Percentiles rank a stretch among this genome's conserved stretches.
Conservation (phyloP, 2,329 filamentous ascomycete species). For the Pyrenophora tritici-repentis region DNA sequence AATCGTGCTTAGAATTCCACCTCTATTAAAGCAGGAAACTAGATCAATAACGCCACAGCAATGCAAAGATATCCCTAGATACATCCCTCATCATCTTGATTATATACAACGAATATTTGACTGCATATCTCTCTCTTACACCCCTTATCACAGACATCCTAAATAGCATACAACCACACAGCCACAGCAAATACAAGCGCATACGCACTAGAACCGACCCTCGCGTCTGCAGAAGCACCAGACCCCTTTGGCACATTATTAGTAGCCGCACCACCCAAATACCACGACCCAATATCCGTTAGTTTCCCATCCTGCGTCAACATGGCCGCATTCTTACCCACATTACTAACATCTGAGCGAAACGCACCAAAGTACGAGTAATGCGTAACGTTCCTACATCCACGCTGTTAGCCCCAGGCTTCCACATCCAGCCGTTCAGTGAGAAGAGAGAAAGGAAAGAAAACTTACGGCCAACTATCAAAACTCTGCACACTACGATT, state of each 20-base stretch:
- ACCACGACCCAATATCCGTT: conserved; percentile 78
- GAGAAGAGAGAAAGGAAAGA: not conserved
- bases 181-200: not conserved
- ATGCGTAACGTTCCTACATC: conserved; percentile 59
- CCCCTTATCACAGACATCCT: not conserved
- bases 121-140: too few species aligned
- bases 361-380: conserved; percentile 82
- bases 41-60: too few species aligned
- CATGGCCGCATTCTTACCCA: conserved; percentile 74
- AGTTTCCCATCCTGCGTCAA: conserved; percentile 69
- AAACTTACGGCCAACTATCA: conserved; percentile 61
- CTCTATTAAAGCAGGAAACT: too few species aligned
- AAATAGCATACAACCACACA: not conserved
- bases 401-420: too few species aligned
- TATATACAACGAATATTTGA: too few species aligned
- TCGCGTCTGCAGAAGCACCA: not conserved
- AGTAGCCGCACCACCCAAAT: conserved; percentile 61
- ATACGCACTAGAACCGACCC: not conserved
- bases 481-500: conserved; percentile 55
- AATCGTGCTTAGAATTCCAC: too few species aligned
- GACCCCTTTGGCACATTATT: conserved; percentile 10
- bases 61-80: too few species aligned
- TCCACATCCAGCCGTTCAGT: too few species aligned
- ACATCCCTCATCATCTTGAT: too few species aligned
- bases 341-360: conserved; percentile 70